phyloP scores from a whole-genome alignment of 257 asterid genomes.

The Gentiana straminea region DNA sequence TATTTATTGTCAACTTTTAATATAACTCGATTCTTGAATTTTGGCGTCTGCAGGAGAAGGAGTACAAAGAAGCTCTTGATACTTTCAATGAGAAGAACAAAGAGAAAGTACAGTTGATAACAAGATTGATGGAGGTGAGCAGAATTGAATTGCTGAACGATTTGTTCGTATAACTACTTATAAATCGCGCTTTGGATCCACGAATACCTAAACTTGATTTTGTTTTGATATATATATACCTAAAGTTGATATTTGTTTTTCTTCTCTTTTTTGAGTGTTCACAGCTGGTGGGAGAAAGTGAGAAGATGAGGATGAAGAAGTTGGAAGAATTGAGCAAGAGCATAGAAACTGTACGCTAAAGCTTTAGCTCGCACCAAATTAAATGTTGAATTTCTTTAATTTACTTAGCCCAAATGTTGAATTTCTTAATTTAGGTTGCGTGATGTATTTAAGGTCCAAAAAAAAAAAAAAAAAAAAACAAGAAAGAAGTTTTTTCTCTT shows the following conservation, averaged over 20 bases:
- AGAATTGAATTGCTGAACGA: neutral
- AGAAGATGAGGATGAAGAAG: constrained; percentile 82
- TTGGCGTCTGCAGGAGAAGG: constrained; percentile 56
- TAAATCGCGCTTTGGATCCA: too few species aligned
- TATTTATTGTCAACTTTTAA: neutral
- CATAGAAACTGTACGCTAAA: constrained; percentile 56
- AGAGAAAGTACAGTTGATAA: constrained; percentile 85
- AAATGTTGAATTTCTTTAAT: too few species aligned
- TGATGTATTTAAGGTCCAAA: constrained; percentile 50
- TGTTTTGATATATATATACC: too few species aligned
- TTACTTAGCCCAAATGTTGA: constrained; percentile 16
- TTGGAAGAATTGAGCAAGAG: constrained; percentile 99
- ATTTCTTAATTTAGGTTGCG: constrained; percentile 46
- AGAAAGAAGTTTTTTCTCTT: constrained; percentile 14
- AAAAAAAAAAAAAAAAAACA: too few species aligned
- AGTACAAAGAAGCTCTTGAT: constrained; percentile 94
- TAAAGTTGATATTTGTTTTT: neutral
- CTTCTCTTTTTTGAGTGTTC: neutral
- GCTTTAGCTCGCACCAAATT: neutral
- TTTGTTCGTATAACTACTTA: too few species aligned
- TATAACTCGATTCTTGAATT: neutral
- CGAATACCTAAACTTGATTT: too few species aligned
- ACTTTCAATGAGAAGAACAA: constrained; percentile 95
- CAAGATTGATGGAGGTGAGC: constrained; percentile 95
- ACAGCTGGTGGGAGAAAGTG: constrained; percentile 94